These are phyloP conservation scores for Thalassiosira livingstoniorum DNA, from an alignment of 352 stramenopile genomes.

Conservation along the genomic window DNA sequence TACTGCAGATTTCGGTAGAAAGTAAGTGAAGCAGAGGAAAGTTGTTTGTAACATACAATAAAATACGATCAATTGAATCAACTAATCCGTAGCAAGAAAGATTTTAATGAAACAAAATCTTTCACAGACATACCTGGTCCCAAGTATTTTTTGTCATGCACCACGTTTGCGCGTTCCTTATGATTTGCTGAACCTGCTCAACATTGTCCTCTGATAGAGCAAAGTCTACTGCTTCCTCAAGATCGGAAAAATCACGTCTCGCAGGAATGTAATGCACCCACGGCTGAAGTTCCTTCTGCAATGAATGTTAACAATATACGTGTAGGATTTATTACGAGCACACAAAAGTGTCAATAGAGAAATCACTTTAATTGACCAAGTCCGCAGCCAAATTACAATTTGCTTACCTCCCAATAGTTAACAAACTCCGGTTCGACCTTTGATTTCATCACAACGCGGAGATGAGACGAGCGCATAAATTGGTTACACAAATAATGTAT, in stretches of 20 bases:
- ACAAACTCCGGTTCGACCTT: constrained; percentile 39
- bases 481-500: background rate
- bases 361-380: no score
- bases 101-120: no score
- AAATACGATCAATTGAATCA: no score
- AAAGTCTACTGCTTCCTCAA: constrained; percentile 39
- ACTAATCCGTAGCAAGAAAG: no score
- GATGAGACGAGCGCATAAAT: background rate
- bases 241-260: constrained; percentile 39
- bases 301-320: constrained; percentile 8
- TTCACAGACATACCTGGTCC: no score
- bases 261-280: constrained; percentile 62
- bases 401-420: constrained; percentile 45
- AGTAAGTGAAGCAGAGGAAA: no score
- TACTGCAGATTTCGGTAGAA: no score
- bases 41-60: no score
- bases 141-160: constrained; percentile 50
- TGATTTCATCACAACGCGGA: no score
- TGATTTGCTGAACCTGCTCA: constrained; percentile 38
- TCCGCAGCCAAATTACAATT: background rate
- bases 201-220: constrained; percentile 38
- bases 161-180: constrained; percentile 44
- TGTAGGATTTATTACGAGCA: background rate
- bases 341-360: no score
- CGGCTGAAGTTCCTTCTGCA: constrained; percentile 26